Conservation (phyloP, 257 asterid species). For the Nicotiana noctiflora region DNA sequence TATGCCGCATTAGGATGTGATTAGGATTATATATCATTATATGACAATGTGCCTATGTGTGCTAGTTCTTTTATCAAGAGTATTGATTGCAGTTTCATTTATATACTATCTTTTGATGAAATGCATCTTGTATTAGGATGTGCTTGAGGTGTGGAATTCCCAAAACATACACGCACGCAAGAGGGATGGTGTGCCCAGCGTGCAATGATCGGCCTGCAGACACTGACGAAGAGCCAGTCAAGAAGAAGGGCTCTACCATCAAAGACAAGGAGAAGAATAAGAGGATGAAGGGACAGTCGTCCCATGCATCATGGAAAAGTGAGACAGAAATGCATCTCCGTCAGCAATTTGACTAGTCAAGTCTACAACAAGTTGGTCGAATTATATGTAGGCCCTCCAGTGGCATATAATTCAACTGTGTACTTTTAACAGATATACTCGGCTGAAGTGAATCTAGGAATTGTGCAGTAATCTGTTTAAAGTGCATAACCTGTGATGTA, state of each 20-base stretch:
- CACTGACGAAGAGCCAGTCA: conserved; percentile 37
- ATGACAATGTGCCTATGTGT: neutral
- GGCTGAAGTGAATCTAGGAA: neutral
- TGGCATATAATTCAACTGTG: neutral
- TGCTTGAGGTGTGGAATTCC: conserved; percentile 81
- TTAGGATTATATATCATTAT: neutral
- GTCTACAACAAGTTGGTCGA: neutral
- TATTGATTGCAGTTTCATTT: neutral
- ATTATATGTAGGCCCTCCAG: neutral
- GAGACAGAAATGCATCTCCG: conserved; percentile 98
- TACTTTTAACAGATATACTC: neutral
- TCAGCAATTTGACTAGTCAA: conserved; percentile 82
- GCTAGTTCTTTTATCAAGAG: neutral
- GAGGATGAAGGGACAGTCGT: conserved; percentile 95
- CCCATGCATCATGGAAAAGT: conserved; percentile 96
- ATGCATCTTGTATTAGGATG: conserved; percentile 42
- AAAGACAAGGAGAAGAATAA: conserved; percentile 93
- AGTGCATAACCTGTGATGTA: neutral
- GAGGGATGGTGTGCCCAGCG: conserved; percentile 77
- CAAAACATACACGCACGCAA: conserved; percentile 57
- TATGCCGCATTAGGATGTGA: neutral
- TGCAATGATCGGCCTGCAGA: conserved; percentile 68
- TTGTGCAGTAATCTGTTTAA: neutral
- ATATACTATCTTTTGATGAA: neutral
- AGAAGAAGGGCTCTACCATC: conserved; percentile 65